Conservation (phyloP, 2,329 filamentous ascomycete genomes). For the Calonectria henricotiae region DNA sequence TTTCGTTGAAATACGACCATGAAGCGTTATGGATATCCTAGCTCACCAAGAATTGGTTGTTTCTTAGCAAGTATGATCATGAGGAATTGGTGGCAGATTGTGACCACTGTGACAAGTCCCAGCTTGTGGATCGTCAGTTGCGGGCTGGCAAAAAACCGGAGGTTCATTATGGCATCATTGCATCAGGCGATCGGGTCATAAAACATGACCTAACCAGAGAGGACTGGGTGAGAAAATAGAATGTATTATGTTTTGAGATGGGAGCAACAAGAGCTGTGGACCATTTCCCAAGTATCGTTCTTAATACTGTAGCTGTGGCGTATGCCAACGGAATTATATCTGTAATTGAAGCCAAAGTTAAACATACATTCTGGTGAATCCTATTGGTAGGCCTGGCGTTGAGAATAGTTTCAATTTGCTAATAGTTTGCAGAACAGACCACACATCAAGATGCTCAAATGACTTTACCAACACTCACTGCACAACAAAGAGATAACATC, state of each 20-base stretch:
- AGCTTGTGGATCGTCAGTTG: neutral
- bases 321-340: constrained; percentile 4
- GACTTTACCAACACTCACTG: too few species aligned
- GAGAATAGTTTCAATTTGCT: neutral
- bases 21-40: neutral
- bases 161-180: neutral
- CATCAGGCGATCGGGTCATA: neutral
- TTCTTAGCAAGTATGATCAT: neutral
- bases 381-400: too few species aligned
- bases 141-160: neutral
- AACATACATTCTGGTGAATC: too few species aligned
- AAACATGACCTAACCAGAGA: neutral
- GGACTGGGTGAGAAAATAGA: too few species aligned
- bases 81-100: neutral
- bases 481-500: constrained; percentile 1
- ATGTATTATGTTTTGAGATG: constrained; percentile 2
- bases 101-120: neutral
- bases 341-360: neutral
- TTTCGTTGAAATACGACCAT: neutral
- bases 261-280: neutral
- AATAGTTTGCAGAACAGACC: neutral
- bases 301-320: neutral
- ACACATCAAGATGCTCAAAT: neutral
- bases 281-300: neutral
- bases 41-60: neutral